Evolutionary conservation across 2,329 filamentous ascomycete species (phyloP).

Genomic region (Fusarium abutilonis): DNA sequence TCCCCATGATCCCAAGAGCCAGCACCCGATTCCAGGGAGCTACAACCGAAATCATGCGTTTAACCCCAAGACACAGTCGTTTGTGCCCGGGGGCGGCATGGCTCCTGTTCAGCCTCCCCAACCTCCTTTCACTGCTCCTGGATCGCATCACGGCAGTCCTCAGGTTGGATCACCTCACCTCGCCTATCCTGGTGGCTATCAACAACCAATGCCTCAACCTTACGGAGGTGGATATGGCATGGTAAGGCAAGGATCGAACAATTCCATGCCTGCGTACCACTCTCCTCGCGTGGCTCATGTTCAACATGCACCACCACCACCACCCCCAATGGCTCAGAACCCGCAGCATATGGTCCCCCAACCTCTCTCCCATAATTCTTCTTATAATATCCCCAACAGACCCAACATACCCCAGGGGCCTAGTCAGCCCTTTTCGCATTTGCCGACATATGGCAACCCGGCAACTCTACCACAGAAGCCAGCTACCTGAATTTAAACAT

Average conservation of each 20-base stretch:
- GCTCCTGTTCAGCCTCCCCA: slow-evolving; percentile 59
- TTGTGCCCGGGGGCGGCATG: slow-evolving; percentile 73
- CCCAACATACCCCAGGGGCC: slow-evolving; percentile 56
- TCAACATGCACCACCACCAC: slow-evolving; percentile 56
- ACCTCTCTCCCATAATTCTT: slow-evolving; percentile 56
- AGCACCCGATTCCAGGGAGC: slow-evolving; percentile 86
- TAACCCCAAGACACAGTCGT: slow-evolving; percentile 93
- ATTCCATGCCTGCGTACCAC: slow-evolving; percentile 63
- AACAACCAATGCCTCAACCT: slow-evolving; percentile 57
- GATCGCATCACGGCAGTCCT: slow-evolving; percentile 63
- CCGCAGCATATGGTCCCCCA: slow-evolving; percentile 53
- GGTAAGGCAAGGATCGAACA: slow-evolving; percentile 66
- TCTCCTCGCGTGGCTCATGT: slow-evolving; percentile 49
- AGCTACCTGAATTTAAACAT: slow-evolving; percentile 57
- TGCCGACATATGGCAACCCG: slow-evolving; percentile 68
- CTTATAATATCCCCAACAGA: slow-evolving; percentile 59
- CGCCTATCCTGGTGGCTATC: slow-evolving; percentile 60
- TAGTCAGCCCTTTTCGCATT: slow-evolving; percentile 60
- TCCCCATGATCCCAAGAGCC: slow-evolving; percentile 76
- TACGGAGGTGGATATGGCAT: slow-evolving; percentile 64
- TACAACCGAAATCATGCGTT: slow-evolving; percentile 83
- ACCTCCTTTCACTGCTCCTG: slow-evolving; percentile 59
- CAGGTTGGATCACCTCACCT: slow-evolving; percentile 63
- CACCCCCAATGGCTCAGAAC: slow-evolving; percentile 51
- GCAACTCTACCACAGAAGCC: slow-evolving; percentile 69